Conservation (phyloP, 2,329 filamentous ascomycete species). For the Aschersonia sp. region DNA sequence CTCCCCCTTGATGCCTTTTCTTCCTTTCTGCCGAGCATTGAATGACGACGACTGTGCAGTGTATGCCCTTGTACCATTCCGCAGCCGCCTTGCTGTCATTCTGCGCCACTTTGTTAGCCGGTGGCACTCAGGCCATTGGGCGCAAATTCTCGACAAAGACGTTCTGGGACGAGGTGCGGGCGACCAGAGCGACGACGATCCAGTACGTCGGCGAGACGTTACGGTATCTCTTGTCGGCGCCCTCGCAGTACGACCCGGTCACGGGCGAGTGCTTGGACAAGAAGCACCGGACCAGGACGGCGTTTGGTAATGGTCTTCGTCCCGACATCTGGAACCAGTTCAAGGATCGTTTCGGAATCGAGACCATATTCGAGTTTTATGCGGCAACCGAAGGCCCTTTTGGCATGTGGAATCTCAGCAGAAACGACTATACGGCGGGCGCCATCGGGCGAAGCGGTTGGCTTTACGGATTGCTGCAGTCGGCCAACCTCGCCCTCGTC, state of each 20-base stretch:
- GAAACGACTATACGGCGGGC: conserved; percentile 60
- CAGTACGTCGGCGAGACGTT: conserved; percentile 86
- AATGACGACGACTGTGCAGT: conserved; percentile 18
- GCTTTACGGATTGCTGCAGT: conserved; percentile 41
- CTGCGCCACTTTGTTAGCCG: conserved; percentile 40
- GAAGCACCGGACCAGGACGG: conserved; percentile 56
- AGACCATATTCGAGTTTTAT: conserved; percentile 67
- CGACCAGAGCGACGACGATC: conserved; percentile 56
- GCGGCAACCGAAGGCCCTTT: conserved; percentile 59
- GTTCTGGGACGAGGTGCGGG: conserved; percentile 67
- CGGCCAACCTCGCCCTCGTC: conserved; percentile 40
- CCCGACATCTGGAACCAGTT: conserved; percentile 79
- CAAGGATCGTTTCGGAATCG: conserved; percentile 66
- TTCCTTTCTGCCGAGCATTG: neutral
- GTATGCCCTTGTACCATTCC: conserved; percentile 83
- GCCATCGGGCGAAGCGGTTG: conserved; percentile 63
- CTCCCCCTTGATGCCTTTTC: neutral
- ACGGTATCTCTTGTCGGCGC: conserved; percentile 61
- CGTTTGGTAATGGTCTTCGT: conserved; percentile 74
- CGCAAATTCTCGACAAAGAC: conserved; percentile 63
- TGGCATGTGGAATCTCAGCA: conserved; percentile 57
- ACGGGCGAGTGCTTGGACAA: conserved; percentile 58
- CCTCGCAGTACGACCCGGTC: conserved; percentile 43
- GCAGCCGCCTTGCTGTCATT: conserved; percentile 63
- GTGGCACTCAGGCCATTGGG: conserved; percentile 56